Evolutionary conservation across 2,329 filamentous ascomycete species (phyloP).

Genomic region (Microthyrium microscopicum): DNA sequence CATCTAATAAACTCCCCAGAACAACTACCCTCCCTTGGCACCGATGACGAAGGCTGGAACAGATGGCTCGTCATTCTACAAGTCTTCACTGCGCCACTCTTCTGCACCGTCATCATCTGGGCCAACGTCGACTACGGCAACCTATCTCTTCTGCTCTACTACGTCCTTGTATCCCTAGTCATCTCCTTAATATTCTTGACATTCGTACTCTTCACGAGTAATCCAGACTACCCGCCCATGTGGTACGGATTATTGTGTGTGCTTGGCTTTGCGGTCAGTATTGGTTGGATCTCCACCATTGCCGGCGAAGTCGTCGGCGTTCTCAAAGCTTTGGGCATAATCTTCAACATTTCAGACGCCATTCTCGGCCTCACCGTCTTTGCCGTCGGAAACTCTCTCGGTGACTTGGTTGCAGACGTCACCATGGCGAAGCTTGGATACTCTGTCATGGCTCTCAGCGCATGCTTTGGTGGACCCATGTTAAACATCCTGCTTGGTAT

Average conservation of each 20-base stretch:
- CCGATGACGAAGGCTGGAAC: slow-evolving; percentile 51
- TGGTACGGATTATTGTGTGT: slow-evolving; percentile 72
- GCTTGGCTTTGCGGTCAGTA: slow-evolving; percentile 75
- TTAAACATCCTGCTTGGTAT: slow-evolving; percentile 92
- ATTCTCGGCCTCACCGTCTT: slow-evolving; percentile 91
- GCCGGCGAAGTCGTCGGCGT: slow-evolving; percentile 92
- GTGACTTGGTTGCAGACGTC: slow-evolving; percentile 85
- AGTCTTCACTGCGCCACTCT: slow-evolving; percentile 71
- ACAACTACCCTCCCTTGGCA: slow-evolving; percentile 12
- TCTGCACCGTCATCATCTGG: slow-evolving; percentile 63
- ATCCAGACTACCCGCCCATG: slow-evolving; percentile 46
- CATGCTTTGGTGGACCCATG: slow-evolving; percentile 97
- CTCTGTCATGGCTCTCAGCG: slow-evolving; percentile 87
- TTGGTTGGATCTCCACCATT: slow-evolving; percentile 92
- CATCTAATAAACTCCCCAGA: slow-evolving; percentile 21
- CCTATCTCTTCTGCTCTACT: slow-evolving; percentile 41
- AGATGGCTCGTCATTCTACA: slow-evolving; percentile 80
- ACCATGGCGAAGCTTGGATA: slow-evolving; percentile 87
- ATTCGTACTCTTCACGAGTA: slow-evolving; percentile 52
- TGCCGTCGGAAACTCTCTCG: slow-evolving; percentile 86
- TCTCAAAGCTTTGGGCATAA: slow-evolving; percentile 81
- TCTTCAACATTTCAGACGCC: slow-evolving; percentile 84
- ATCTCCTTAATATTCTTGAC: slow-evolving; percentile 50
- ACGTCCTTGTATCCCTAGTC: slow-evolving; percentile 25
- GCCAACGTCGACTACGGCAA: slow-evolving; percentile 46